Evolutionary conservation across 345 rosid genomes (phyloP), one percentile per base, ranked within the genome.

Genomic region (Atalantia buxifolia): DNA sequence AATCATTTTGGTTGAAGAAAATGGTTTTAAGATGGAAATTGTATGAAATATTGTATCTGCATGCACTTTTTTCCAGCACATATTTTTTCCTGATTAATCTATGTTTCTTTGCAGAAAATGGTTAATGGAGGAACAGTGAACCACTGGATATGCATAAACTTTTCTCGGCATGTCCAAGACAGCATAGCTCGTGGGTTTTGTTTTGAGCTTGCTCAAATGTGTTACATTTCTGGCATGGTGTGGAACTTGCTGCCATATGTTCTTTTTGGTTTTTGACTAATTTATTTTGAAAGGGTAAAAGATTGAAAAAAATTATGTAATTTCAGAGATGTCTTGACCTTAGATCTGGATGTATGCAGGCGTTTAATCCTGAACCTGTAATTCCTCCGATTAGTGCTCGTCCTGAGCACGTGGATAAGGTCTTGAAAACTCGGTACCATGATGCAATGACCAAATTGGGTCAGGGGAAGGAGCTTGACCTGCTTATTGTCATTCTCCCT

Each of bases 191-290:
- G 85, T 56, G 89, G 91, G 16, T 96, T 96, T 83, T 97, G 99
- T 86, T 76, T 75, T 18, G 98, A 97, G 83, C 98, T 97, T 77
- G 98, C 98, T 55, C 97, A 90, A 61, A 97, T 97, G 99, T 97
- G 99, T 77, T 55, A 86, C 70, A 72, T 84, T 53, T 94, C 98
- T 81, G 99, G 99, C 86, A 97, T 97, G 98, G 99, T 95, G 87
- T 80, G 80, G 72, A 33, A 65, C 63, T 66, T 13, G 28, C 71
- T 27, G 10, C 65, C 55, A 28, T 50, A 14, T 24, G 14, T 76
- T 69, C 33, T 71, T 50, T 30, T 35, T n/a, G 7, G 21, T 30
- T 64, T 36, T 7, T 24, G 27, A 62, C 22, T 21, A 33, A 10
- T 67, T 25, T 66, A 24, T 27, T 30, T 66, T 66, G 10, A 18